Percentiles rank a stretch among this genome's conserved stretches.
Evolutionary conservation across 805 yeast species (phyloP).

Genomic region (Suhomyces kilbournensis): DNA sequence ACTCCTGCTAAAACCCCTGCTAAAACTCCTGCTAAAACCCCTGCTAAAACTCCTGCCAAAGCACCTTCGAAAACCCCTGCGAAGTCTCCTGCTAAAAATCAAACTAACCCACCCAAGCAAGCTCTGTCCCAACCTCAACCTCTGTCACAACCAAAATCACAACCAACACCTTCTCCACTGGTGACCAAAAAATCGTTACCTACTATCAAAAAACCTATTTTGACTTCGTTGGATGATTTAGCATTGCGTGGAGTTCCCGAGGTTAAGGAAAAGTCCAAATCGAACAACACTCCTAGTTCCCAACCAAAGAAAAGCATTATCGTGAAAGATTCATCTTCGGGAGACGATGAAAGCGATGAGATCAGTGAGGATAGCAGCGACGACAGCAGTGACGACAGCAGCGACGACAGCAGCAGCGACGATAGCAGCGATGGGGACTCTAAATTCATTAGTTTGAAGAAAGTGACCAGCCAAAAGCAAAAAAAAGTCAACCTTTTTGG

Average conservation of each 20-base stretch:
- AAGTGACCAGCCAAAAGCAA: slow-evolving; percentile 7
- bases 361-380: slow-evolving; percentile 13
- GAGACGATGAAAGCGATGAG: slow-evolving; percentile 13
- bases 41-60: not conserved
- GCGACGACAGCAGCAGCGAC: slow-evolving; percentile 11
- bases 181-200: not conserved
- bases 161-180: not conserved
- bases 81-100: not conserved
- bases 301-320: not conserved
- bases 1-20: not conserved
- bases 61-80: not conserved
- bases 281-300: not conserved
- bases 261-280: slow-evolving; percentile 42
- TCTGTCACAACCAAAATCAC: not conserved
- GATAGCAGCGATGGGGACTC: slow-evolving; percentile 6
- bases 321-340: not conserved
- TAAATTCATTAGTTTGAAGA: slow-evolving; percentile 26
- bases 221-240: slow-evolving; percentile 54
- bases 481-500: slow-evolving; percentile 21
- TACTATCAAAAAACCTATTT: slow-evolving; percentile 33
- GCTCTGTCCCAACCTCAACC: not conserved
- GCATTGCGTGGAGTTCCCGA: slow-evolving; percentile 68
- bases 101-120: not conserved
- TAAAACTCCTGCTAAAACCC: not conserved
- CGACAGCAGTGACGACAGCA: slow-evolving; percentile 9